Base-by-base conservation (phyloP, 225 moss, liverwort and hornwort genomes). In the Pseudisothecium myosuroides region DNA sequence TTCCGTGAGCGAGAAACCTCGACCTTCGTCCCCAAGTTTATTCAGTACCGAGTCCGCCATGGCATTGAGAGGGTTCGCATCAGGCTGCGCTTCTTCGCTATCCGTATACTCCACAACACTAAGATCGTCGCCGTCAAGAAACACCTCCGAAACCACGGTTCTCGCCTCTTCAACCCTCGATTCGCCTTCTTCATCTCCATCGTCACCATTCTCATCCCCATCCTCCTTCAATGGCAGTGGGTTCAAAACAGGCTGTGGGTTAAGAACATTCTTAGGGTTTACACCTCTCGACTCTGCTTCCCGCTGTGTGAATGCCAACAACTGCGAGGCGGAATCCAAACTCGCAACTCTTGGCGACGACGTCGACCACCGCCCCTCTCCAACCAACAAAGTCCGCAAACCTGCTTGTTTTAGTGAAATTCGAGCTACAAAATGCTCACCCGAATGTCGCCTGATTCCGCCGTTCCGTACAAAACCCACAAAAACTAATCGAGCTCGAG, bases 1-100 rank as follows among this genome's bases (percentile, higher is more conserved):
- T 1, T 94, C 93, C 10, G 91, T 84, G 34, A 94, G 94, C 55
- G 93, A 94, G 81, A 94, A 94, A 2, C 88, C 89, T 61, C 90
- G 88, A 34, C 89, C 88, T 64, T 89, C 90, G 14, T 84, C 88
- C 15, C 77, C 88, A 36, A 90, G 12, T 21, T 81, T 88, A 72
- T 92, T 92, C 81, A 94, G 66, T 16, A 94, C 37, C 80, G 90
- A 81, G 54, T 93, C 90, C 65, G 58, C 86, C 27, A 93, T 45
- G 81, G 81, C 39, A 19, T 90, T 90, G 3, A 91, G 19, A 13
- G 90, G 87, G 41, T 89, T 60, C 17, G 79, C 21, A 62, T 93
- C 91, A 12, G 76, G 76, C 72, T 89, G 45, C 61, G 49, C 83
- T 60, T 93, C 93, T 34, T 88, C 88, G 1, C 60, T 76, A 32